phyloP scores from a whole-genome alignment of 495 filamentous ascomycete genomes.

The Aspergillus mulundensis region DNA sequence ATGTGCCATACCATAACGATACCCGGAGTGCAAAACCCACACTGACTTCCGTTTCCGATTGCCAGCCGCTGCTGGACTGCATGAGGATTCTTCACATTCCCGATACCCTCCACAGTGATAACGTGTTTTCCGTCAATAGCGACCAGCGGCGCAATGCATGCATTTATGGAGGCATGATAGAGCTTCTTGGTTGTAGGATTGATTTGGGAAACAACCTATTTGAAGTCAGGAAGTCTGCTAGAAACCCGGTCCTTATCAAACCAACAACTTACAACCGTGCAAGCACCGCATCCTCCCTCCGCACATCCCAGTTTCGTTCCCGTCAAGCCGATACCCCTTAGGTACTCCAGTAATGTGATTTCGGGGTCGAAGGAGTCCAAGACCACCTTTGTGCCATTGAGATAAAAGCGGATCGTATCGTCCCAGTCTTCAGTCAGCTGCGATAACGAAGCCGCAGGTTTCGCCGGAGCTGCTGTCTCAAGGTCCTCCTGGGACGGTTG shows the following conservation, averaged over 20 bases:
- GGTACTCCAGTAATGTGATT: slow-evolving; percentile 87
- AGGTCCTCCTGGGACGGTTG: slow-evolving; percentile 44
- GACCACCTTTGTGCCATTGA: slow-evolving; percentile 89
- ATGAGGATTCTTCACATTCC: slow-evolving; percentile 81
- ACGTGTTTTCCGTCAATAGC: slow-evolving; percentile 98
- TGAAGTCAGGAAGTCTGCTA: neutral
- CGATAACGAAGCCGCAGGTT: slow-evolving; percentile 33
- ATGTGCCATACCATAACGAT: slow-evolving; percentile 92
- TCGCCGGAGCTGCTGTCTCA: slow-evolving; percentile 27
- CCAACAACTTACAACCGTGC: slow-evolving; percentile 66
- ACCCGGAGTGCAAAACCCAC: slow-evolving; percentile 90
- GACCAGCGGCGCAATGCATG: slow-evolving; percentile 86
- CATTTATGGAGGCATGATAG: slow-evolving; percentile 91
- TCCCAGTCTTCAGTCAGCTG: slow-evolving; percentile 62
- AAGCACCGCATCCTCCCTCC: slow-evolving; percentile 95
- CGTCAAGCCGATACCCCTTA: slow-evolving; percentile 84
- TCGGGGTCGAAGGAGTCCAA: slow-evolving; percentile 84
- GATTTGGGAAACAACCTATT: slow-evolving; percentile 76
- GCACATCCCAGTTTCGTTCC: slow-evolving; percentile 74
- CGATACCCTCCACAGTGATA: slow-evolving; percentile 97
- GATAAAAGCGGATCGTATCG: slow-evolving; percentile 75
- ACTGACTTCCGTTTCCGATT: slow-evolving; percentile 63
- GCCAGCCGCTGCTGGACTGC: slow-evolving; percentile 90
- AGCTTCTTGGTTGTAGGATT: slow-evolving; percentile 86
- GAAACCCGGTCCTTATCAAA: neutral